Percentiles rank a stretch among this genome's conserved stretches.
phyloP scores from a whole-genome alignment of 139 green algal genomes.

The Trebouxia sp. region DNA sequence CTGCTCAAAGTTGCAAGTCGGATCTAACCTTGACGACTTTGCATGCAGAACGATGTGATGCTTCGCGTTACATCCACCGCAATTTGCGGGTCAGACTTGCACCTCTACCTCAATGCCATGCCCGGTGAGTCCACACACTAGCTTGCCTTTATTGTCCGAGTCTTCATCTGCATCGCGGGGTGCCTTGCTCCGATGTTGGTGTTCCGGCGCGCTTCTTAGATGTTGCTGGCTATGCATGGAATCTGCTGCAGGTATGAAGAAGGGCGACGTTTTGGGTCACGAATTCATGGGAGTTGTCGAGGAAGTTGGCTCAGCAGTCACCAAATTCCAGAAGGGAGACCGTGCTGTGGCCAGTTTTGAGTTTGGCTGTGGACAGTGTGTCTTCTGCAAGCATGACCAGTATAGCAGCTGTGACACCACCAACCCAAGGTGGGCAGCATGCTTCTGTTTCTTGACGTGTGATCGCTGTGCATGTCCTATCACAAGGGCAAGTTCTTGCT shows the following conservation, averaged over 20 bases:
- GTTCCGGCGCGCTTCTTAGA: not conserved
- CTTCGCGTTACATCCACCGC: constrained; percentile 62
- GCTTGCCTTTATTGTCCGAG: not conserved
- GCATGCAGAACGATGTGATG: constrained; percentile 63
- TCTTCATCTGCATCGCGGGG: too few relatives aligned
- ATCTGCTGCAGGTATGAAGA: constrained; percentile 55
- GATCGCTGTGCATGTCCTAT: too few relatives aligned
- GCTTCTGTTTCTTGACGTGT: too few relatives aligned
- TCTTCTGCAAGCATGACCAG: constrained; percentile 52
- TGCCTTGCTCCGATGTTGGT: too few relatives aligned
- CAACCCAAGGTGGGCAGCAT: constrained; percentile 44
- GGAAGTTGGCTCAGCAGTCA: constrained; percentile 55
- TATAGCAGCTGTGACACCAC: constrained; percentile 59
- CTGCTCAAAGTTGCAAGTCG: too few relatives aligned
- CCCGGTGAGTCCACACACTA: constrained; percentile 36
- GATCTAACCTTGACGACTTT: not conserved
- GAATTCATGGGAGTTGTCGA: constrained; percentile 77
- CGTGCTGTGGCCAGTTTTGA: constrained; percentile 73
- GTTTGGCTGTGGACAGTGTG: constrained; percentile 70
- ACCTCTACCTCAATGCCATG: constrained; percentile 69
- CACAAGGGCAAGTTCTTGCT: too few relatives aligned
- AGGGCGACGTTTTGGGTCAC: constrained; percentile 37
- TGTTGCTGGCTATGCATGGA: too few relatives aligned
- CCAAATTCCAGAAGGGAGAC: constrained; percentile 58
- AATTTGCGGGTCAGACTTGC: constrained; percentile 80